Percentiles rank a stretch among this genome's conserved stretches.
phyloP scores from a whole-genome alignment of 139 green algal genomes.

The Dunaliella sp. region DNA sequence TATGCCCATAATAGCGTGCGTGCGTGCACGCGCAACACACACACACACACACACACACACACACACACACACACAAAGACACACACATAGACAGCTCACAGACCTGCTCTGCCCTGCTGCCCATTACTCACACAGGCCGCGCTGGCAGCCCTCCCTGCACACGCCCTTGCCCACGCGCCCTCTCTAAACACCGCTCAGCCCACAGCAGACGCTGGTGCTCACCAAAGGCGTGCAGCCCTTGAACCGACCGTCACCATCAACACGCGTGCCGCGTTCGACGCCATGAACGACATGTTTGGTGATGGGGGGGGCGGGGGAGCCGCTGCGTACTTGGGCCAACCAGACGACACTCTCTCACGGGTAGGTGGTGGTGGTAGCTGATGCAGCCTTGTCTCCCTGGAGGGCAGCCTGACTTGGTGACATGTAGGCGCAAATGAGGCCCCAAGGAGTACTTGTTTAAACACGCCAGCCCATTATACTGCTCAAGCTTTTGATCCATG shows the following conservation, averaged over 20 bases:
- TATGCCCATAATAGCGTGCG: no score
- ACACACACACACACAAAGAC: neutral
- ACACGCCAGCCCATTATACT: no score
- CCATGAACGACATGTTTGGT: slow-evolving; percentile 66
- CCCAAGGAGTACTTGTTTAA: no score
- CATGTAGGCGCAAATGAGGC: no score
- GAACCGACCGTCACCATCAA: slow-evolving; percentile 68
- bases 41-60: neutral
- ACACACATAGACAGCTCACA: neutral
- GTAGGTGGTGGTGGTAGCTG: neutral
- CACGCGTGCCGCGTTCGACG: slow-evolving; percentile 58
- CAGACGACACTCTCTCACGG: neutral
- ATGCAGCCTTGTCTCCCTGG: neutral
- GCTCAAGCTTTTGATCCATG: no score
- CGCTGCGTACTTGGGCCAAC: neutral
- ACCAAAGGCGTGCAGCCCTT: neutral
- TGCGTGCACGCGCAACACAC: no score
- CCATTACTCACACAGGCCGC: neutral
- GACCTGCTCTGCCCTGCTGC: neutral
- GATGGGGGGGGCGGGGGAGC: neutral
- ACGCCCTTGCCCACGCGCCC: neutral
- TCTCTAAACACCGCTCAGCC: neutral
- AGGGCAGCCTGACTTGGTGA: neutral
- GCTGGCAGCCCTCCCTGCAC: neutral
- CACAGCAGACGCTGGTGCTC: no score